Base-by-base conservation (phyloP, 1,139 yeast genomes). In the Yamadazyma triangularis region DNA sequence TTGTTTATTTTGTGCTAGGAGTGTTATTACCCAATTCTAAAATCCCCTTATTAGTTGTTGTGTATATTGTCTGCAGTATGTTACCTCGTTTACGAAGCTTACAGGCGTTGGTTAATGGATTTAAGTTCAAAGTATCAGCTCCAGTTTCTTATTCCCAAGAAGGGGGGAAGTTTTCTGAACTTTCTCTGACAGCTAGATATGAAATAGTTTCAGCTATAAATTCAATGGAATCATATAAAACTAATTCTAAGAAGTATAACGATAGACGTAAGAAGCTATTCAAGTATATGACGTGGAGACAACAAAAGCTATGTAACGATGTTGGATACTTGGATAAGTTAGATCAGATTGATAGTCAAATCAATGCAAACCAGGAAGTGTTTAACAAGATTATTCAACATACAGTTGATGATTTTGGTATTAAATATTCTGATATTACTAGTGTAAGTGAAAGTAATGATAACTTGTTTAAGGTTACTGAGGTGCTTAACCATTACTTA, bases 401-500 rank as follows among this genome's bases (percentile, higher is more conserved):
- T 24, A 62, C 78, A 0, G 59, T 71, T 18, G 39, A 51, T 2
- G 47, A 52, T 8, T 63, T 74, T 46, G 62, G 68, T 0, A 44
- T 82, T 10, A 39, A 56, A 2, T 55, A 48, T 26, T 48, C 60
- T 5, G 64, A 65, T 16, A 52, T 64, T 30, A 77, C 76, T 31
- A 25, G 34, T 3, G 35, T 36, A 11, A 40, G 39, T 25, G 39
- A 36, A 25, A 36, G 33, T 15, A 31, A 26, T 4, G 45, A 42
- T 29, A 71, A 73, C 40, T 36, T 45, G 4, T 74, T 69, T 39
- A 58, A 79, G 29, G 86, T 83, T 1, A 69, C 79, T 23, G 95
- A 87, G 50, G 64, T 85, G 4, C 46, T 87, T 29, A 78, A 86
- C 27, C 95, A 86, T 53, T 73, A 71, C 38, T 71, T 78, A 4